Evolutionary conservation across 352 stramenopile genomes (phyloP).

Genomic region (Phytopythium chamaehyphon): DNA sequence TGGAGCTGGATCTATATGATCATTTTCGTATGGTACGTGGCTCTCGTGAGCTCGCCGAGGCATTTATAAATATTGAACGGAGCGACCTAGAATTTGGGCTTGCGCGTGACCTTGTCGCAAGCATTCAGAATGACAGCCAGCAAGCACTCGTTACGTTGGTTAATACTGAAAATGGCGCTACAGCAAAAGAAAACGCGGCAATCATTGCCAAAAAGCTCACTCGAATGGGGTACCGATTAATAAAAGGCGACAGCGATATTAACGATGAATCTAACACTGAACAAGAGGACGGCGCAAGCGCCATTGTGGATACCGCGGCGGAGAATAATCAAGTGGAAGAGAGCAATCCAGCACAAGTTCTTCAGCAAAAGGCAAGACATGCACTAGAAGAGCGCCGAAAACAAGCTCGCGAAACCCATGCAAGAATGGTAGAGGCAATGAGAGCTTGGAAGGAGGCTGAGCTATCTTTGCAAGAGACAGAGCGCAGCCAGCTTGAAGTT

Average conservation of each 20-base stretch:
- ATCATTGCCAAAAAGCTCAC: constrained; percentile 44
- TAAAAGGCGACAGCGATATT: constrained; percentile 4
- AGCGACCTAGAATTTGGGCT: constrained; percentile 67
- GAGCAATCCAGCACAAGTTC: constrained; percentile 28
- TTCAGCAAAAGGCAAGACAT: constrained; percentile 54
- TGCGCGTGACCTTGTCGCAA: constrained; percentile 29
- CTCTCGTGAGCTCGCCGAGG: constrained; percentile 42
- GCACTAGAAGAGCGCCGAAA: constrained; percentile 46
- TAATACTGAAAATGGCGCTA: constrained; percentile 18
- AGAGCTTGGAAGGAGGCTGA: constrained; percentile 74
- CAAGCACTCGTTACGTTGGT: constrained; percentile 38
- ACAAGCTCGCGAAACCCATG: constrained; percentile 45
- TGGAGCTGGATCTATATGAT: constrained; percentile 62
- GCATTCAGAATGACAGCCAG: constrained; percentile 43
- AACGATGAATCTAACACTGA: constrained; percentile 8
- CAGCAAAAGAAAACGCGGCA: constrained; percentile 44
- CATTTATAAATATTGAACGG: constrained; percentile 46
- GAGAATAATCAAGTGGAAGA: constrained; percentile 9
- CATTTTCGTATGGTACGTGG: constrained; percentile 80
- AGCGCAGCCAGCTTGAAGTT: constrained; percentile 45
- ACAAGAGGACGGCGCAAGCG: background rate
- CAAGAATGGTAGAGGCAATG: constrained; percentile 58
- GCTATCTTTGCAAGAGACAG: constrained; percentile 44
- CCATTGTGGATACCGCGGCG: background rate
- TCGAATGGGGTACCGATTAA: constrained; percentile 58